Base-by-base conservation (phyloP, 1,284 basidiomycete species). In the Tetrapyrgos nigripes region DNA sequence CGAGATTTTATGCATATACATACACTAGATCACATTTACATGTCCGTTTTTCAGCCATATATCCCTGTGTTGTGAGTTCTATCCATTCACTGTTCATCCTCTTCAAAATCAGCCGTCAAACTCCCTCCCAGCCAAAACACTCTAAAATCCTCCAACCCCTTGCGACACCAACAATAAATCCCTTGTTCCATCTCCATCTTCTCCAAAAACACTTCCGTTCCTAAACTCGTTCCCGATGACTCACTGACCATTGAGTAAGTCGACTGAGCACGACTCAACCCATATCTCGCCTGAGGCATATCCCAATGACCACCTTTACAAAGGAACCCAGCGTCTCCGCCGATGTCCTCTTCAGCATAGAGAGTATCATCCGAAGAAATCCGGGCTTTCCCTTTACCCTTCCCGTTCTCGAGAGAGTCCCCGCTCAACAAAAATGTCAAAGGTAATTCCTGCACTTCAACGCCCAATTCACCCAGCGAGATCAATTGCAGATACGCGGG, bases 61-160 rank as follows among this genome's bases (percentile, higher is more conserved):
- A 8, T 33, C 31, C 9, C 31, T 14, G 14, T 33, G 31, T 33
- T 33, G 31, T 8, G 31, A 3, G 27, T 27, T 21, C 14, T 50
- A 27, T 27, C 27, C 19, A 24, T 29, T 48, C 28, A 57, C 26
- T 53, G 52, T 29, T 53, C 50, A 28, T 51, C 45, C 37, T 62
- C 64, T 26, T 64, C 64, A 43, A 73, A 71, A 40, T 75, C 66
- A 29, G 69, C 73, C 33, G 72, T 71, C 1, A 75, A 73, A 47
- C 70, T 69, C 4, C 89, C 90, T 0, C 91, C 91, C 6, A 92
- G 73, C 91, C 91, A 93, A 67, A 93, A 85, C 14, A 93, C 81
- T 26, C 91, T 76, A 82, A 86, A 93, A 67, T 93, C 91, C 57
- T 85, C 83, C 4, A 78, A 59, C 13, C 86, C 90, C 68, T 86